A percentile compares a stretch with the other conserved stretches of the same genome.
phyloP scores from a whole-genome alignment of 768 basidiomycete species.

The Serendipita sp. region DNA sequence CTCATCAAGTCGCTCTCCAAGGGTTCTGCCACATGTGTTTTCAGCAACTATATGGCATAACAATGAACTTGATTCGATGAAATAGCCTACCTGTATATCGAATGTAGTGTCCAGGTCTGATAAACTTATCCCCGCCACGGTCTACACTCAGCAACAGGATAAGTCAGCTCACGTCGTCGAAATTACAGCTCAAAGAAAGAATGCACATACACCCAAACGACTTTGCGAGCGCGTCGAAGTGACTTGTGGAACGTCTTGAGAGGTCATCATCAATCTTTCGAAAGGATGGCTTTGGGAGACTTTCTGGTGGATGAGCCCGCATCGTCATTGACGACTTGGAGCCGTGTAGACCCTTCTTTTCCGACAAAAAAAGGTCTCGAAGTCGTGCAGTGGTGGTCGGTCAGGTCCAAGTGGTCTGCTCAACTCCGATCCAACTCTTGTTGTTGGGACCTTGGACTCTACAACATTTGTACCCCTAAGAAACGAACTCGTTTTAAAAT shows the following conservation, averaged over 20 bases:
- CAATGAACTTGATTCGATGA: slow-evolving; percentile 6
- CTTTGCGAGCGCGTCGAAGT: slow-evolving; percentile 44
- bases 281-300: not conserved
- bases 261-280: slow-evolving; percentile 46
- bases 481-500: not conserved
- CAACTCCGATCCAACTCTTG: not conserved
- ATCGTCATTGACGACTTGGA: not conserved
- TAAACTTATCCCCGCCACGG: slow-evolving; percentile 55
- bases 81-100: slow-evolving; percentile 61
- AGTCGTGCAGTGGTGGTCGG: not conserved
- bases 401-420: not conserved
- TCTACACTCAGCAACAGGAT: slow-evolving; percentile 25
- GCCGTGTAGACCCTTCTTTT: no score
- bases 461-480: not conserved
- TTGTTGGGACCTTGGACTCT: not conserved
- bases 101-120: slow-evolving; percentile 72
- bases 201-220: slow-evolving; percentile 55
- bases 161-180: not conserved
- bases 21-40: slow-evolving; percentile 41
- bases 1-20: slow-evolving; percentile 80
- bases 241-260: slow-evolving; percentile 43
- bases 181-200: not conserved
- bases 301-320: not conserved
- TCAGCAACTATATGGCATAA: not conserved
- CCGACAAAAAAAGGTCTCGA: no score